Evolutionary conservation across 2,329 filamentous ascomycete species (phyloP), one percentile per base, ranked within the genome.

Genomic region (Nemania bipapillata): DNA sequence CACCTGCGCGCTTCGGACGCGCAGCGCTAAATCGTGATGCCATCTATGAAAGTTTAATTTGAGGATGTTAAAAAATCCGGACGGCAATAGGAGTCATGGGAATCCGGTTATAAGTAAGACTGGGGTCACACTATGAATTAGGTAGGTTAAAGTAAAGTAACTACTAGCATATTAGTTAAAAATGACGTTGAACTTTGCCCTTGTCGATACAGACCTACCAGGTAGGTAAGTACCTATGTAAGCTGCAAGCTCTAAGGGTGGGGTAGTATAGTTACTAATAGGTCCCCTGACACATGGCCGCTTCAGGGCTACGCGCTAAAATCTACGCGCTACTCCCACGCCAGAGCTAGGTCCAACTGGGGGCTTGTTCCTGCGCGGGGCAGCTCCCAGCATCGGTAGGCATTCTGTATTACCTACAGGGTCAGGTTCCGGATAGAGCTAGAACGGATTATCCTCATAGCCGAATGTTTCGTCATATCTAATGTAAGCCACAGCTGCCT

Each of bases 1-100:
- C 94, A 75, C 91, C 92, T 4, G 89, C 91, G 72, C 94, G 91
- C 82, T 95, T 97, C 9, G 93, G 93, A 42, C 93, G 91, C 61
- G 91, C 91, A 30, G 90, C 89, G 60, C 87, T 85, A 76, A 84
- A 87, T 74, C 86, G 81, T 61, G 86, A 87, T 12, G 88, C 83
- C 85, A 88, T 90, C 40, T 28, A 12, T 28, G 1, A 4, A n/a
- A 22, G n/a, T 32, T 32, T 20, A 3, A 26, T 32, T 40, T 22
- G 42, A 35, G 47, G 30, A 22, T 35, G 26, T 32, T 53, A 11
- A 30, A n/a, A 8, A 6, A n/a, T 4, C 15, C 17, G 32, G 50
- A 20, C 32, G 5, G 3, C 12, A 24, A 32, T 32, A 17, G 37
- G 17, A 11, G 26, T 22, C 3, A 49, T 11, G 20, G 37, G 9